Base-by-base conservation (phyloP, 441 rosid species). In the Populus hybrid region DNA sequence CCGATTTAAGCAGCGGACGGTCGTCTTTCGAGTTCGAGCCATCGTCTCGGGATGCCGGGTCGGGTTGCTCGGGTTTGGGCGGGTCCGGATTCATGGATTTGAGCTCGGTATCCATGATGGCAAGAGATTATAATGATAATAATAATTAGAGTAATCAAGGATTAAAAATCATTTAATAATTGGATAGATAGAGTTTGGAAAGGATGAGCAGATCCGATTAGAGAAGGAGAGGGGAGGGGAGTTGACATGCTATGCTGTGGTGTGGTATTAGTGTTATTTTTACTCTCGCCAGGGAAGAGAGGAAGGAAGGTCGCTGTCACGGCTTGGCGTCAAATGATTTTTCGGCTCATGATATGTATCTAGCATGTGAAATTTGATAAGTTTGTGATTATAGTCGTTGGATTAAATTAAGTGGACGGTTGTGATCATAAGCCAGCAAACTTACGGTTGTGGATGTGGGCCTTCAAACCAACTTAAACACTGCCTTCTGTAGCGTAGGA, bases 1-100 rank as follows among this genome's bases (percentile, higher is more conserved):
- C 93, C 42, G 90, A 81, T 80, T 86, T 91, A 73, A 96, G 94
- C 31, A 94, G 94, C 2, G 98, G 97, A 0, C 94, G 89, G 77
- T 94, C 94, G 79, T 95, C 98, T n/a, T 21, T 35, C 75, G 89
- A 89, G 77, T 76, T 64, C 31, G 89, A 78, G 36, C 73, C 81
- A 9, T 79, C 83, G 12, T 80, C 86, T n/a, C 29, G 76, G 31
- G 82, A 70, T 14, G 74, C 20, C 45, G 71, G 79, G 74, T 65
- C 83, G 79, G 28, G 64, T 40, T 66, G 53, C 16, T 40, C 71
- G 10, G 82, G 71, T 36, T 67, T 68, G 14, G 82, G 71, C 36
- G 85, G 83, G 68, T 83, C 83, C 26, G 87, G 83, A 78, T 83
- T 82, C 63, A 90, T 77, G 74, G 83, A 88, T 77, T 88, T 88